Conservation (phyloP, 768 basidiomycete genomes). For the Boletales sp. region DNA sequence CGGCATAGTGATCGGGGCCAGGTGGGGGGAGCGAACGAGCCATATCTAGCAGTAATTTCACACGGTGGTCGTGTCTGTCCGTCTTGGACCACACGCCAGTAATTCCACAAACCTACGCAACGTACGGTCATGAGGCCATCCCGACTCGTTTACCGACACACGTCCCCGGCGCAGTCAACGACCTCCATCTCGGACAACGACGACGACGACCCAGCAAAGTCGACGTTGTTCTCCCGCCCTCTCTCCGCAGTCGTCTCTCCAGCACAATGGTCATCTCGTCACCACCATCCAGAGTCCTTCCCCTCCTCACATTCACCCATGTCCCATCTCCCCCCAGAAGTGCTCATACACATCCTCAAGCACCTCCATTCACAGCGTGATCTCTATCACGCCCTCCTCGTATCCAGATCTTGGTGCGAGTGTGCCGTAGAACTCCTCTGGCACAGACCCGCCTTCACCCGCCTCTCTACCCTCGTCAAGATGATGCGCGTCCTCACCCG, state of each 20-base stretch:
- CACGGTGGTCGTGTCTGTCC: slow-evolving; percentile 7
- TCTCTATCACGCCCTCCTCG: slow-evolving; percentile 70
- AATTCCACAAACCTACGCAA: too few species aligned
- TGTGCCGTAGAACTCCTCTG: slow-evolving; percentile 93
- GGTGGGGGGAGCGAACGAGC: slow-evolving; percentile 48
- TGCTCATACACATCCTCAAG: slow-evolving; percentile 89
- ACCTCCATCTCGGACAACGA: slow-evolving; percentile 79
- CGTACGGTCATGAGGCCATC: slow-evolving; percentile 27
- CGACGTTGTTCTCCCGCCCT: slow-evolving; percentile 35
- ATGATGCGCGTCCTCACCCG: slow-evolving; percentile 70
- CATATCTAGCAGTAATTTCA: slow-evolving; percentile 22
- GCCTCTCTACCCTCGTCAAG: slow-evolving; percentile 65
- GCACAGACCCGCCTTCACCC: slow-evolving; percentile 82
- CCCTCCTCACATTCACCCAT: slow-evolving; percentile 49
- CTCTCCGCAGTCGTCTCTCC: slow-evolving; percentile 48
- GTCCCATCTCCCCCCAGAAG: slow-evolving; percentile 77
- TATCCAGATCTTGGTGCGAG: slow-evolving; percentile 92
- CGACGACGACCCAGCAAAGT: slow-evolving; percentile 58
- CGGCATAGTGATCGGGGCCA: slow-evolving; percentile 61
- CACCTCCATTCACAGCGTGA: slow-evolving; percentile 73
- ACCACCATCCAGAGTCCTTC: slow-evolving; percentile 32
- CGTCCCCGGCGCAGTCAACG: slow-evolving; percentile 61
- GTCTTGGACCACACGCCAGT: not conserved
- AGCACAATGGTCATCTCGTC: slow-evolving; percentile 56
- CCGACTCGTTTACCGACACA: slow-evolving; percentile 34